Conservation (phyloP, 345 rosid species). For the Trapa incisa region DNA sequence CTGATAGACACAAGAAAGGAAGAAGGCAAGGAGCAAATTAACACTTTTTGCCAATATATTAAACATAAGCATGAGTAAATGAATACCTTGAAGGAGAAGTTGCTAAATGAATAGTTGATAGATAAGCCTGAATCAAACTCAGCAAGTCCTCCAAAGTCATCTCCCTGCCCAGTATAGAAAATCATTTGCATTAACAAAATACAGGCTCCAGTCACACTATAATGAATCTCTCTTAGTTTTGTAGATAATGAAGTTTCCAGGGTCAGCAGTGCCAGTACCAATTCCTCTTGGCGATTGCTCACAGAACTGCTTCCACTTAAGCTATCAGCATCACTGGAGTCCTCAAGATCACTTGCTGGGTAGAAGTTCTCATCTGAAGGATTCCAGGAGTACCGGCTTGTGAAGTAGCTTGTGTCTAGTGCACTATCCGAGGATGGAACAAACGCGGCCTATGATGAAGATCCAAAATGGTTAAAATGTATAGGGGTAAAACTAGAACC, state of each 20-base stretch:
- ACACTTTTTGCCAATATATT: background rate
- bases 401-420: conserved; percentile 93
- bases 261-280: conserved; percentile 52
- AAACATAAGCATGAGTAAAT: background rate
- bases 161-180: conserved; percentile 38
- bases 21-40: background rate
- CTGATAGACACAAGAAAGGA: conserved; percentile 20
- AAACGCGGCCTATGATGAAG: conserved; percentile 66
- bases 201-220: background rate
- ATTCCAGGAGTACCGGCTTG: conserved; percentile 93
- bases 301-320: conserved; percentile 78
- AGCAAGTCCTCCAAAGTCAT: conserved; percentile 57
- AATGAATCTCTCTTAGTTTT: background rate
- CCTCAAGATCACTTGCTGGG: conserved; percentile 60
- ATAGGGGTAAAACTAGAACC: no score
- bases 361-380: conserved; percentile 50
- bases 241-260: background rate
- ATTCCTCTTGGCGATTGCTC: conserved; percentile 85
- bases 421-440: conserved; percentile 93
- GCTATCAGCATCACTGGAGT: conserved; percentile 91
- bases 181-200: background rate
- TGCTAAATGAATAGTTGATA: conserved; percentile 90
- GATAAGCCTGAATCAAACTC: conserved; percentile 68
- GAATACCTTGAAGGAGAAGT: conserved; percentile 92
- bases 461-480: background rate